These are phyloP conservation scores for Teratosphaeria nubilosa DNA, from an alignment of 2,329 filamentous ascomycete species.

Conservation along the genomic window DNA sequence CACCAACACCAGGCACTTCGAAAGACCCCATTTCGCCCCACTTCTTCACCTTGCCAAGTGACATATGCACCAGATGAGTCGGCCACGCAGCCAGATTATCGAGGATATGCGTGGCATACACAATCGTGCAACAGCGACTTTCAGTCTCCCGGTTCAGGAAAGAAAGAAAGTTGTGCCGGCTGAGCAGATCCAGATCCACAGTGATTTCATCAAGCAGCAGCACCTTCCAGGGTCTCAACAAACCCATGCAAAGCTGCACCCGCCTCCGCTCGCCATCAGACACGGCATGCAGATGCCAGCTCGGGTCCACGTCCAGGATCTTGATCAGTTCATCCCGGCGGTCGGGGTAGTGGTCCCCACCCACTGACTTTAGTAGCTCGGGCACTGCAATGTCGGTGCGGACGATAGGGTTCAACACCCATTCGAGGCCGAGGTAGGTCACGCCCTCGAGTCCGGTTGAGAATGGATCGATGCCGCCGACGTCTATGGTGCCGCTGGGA, in stretches of 20 bases:
- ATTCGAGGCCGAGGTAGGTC: constrained; percentile 93
- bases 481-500: constrained; percentile 60
- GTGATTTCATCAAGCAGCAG: constrained; percentile 93
- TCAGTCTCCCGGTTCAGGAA: constrained; percentile 87
- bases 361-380: constrained; percentile 68
- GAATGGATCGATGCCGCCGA: constrained; percentile 85
- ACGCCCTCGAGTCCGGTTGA: constrained; percentile 82
- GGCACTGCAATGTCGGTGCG: constrained; percentile 87
- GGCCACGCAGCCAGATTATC: constrained; percentile 94
- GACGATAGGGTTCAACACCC: constrained; percentile 95
- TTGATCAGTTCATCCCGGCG: constrained; percentile 76
- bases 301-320: constrained; percentile 83
- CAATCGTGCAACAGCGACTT: constrained; percentile 71
- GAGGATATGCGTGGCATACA: constrained; percentile 95
- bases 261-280: constrained; percentile 83
- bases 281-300: constrained; percentile 94
- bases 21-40: constrained; percentile 68
- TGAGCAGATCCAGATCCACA: constrained; percentile 85
- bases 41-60: constrained; percentile 75
- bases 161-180: constrained; percentile 69
- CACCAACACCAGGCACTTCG: constrained; percentile 44
- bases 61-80: constrained; percentile 92
- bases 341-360: constrained; percentile 70
- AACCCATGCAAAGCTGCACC: constrained; percentile 92
- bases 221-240: constrained; percentile 83